These are phyloP conservation scores for Bryoerythrophyllum caledonicum DNA, from an alignment of 225 moss, liverwort and hornwort genomes.

Conservation along the genomic window DNA sequence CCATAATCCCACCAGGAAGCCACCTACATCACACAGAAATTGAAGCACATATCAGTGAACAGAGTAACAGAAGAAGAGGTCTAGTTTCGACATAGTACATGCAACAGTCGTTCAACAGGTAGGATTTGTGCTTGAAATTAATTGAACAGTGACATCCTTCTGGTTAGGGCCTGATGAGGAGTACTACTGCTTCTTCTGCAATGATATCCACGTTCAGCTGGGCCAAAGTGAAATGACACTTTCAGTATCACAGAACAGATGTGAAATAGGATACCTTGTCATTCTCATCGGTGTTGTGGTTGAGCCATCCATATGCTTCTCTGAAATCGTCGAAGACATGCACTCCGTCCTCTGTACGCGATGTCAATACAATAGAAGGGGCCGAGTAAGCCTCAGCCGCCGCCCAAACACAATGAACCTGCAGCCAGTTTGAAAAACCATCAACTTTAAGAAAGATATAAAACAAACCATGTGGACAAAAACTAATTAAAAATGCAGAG, in stretches of 20 bases:
- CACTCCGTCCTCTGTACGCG: constrained; percentile 79
- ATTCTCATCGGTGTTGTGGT: constrained; percentile 85
- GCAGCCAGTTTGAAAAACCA: constrained; percentile 22
- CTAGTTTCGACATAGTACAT: neutral
- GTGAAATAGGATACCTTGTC: constrained; percentile 65
- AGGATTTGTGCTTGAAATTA: neutral
- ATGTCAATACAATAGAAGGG: constrained; percentile 94
- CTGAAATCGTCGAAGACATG: constrained; percentile 99
- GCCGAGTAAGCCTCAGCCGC: constrained; percentile 99
- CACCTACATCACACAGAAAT: constrained; percentile 50
- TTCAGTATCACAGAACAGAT: neutral
- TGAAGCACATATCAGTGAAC: neutral
- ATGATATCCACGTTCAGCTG: neutral
- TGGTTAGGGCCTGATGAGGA: neutral
- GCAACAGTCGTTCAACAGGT: neutral
- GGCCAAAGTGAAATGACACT: neutral
- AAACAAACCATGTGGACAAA: neutral
- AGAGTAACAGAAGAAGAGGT: neutral
- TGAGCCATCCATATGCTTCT: constrained; percentile 97
- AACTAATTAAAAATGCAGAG: neutral
- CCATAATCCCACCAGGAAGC: constrained; percentile 99
- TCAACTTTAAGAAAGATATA: constrained; percentile 13
- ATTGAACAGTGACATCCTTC: constrained; percentile 1
- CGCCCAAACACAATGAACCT: constrained; percentile 99
- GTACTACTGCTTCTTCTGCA: neutral